Base-by-base conservation (phyloP, 257 asterid genomes). In the Fraxinus pennsylvanica region DNA sequence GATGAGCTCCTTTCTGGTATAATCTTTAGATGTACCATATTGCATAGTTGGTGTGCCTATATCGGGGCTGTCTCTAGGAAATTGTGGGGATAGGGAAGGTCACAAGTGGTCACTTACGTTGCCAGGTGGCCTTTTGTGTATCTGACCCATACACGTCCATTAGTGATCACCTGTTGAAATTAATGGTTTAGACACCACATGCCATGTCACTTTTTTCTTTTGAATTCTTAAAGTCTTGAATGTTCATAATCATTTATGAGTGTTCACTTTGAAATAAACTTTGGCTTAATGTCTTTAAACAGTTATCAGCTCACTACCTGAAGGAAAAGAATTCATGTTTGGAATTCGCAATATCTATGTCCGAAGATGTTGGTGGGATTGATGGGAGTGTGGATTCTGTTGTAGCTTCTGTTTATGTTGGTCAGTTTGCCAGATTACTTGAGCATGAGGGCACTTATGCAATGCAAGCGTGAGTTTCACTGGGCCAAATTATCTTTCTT, bases 281-380 rank as follows among this genome's bases (percentile, higher is more conserved):
- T 78, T 59, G 38, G 12, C 61, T 25, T 74, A 67, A 43, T 87
- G 35, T 21, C 76, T 41, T 84, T 79, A 65, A 82, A 84, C 91
- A 96, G 99, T 83, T 93, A 87, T 97, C 99, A 82, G 97, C 98
- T 81, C 85, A 82, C 81, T 89, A 89, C 84, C 87, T 96, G 87
- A 92, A 89, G 89, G 94, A 93, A 79, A 96, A 96, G 87, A 89
- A 88, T 66, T 71, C 77, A 19, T 82, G 90, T 80, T 82, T 92
- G 81, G 98, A 93, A 89, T 78, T 92, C 81, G 90, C 97, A 25
- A 81, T 89, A 50, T 92, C 97, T 43, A 89, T 93, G 91, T 93
- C 96, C 2, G 96, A 83, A 75, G 88, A 84, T 86, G 84, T 83
- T 79, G 84, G 50, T 83, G 85, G 87, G 83, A 78, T 82, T 82